These are phyloP conservation scores for Entomortierella parvispora DNA, from an alignment of 192 early-diverging fungal species.

Conservation along the genomic window DNA sequence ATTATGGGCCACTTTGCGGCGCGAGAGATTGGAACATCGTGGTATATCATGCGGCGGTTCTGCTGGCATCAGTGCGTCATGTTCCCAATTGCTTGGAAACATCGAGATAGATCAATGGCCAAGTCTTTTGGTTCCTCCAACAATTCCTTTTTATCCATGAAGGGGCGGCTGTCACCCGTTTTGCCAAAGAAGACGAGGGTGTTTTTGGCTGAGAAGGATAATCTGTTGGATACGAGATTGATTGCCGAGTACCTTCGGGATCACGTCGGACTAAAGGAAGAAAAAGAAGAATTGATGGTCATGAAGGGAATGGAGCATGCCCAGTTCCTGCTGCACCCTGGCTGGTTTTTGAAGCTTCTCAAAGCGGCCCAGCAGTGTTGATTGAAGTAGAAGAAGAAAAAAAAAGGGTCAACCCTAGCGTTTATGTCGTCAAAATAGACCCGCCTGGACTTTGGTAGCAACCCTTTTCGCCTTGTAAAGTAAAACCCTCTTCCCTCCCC, in stretches of 20 bases:
- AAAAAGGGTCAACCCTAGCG: no score
- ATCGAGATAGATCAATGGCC: no score
- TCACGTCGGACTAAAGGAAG: conserved; percentile 25
- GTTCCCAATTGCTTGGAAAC: conserved; percentile 36
- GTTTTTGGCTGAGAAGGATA: conserved; percentile 44
- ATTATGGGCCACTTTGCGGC: conserved; percentile 48
- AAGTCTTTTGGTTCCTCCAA: no score
- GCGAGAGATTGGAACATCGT: conserved; percentile 44
- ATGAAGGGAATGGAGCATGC: conserved; percentile 52
- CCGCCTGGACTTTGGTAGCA: no score
- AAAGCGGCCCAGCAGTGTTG: conserved; percentile 41
- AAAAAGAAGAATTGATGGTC: conserved; percentile 29
- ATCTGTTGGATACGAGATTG: conserved; percentile 37
- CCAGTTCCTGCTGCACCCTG: conserved; percentile 34
- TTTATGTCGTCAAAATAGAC: no score
- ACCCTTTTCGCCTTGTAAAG: no score
- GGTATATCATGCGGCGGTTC: conserved; percentile 52
- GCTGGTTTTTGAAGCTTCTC: conserved; percentile 43
- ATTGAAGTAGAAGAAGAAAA: no score
- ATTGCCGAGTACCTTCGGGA: conserved; percentile 30
- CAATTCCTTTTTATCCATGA: no score
- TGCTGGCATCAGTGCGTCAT: conserved; percentile 46
- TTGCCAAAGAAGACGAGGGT: conserved; percentile 40
- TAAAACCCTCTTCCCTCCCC: no score
- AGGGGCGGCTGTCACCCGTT: conserved; percentile 36